Evolutionary conservation across 2,329 filamentous ascomycete species (phyloP).

Genomic region (Cladosporium sp.): DNA sequence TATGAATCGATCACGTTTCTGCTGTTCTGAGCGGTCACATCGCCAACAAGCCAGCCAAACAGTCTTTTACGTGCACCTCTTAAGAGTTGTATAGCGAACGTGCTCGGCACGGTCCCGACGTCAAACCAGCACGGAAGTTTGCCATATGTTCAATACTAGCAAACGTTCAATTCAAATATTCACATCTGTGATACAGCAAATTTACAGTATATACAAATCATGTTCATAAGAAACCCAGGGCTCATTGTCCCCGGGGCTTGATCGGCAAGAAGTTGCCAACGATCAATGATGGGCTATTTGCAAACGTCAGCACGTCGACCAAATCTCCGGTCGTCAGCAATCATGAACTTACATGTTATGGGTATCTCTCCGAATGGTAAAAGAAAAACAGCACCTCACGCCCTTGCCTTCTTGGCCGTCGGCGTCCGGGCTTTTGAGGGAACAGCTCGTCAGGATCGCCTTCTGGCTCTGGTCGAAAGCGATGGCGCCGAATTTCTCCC

Average conservation of each 20-base stretch:
- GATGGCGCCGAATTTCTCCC: conserved; percentile 98
- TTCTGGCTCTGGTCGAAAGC: conserved; percentile 93
- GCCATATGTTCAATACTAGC: too few relatives aligned
- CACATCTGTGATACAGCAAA: too few relatives aligned
- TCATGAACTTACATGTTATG: conserved; percentile 77
- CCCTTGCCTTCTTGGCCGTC: conserved; percentile 28
- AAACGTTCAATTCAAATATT: too few relatives aligned
- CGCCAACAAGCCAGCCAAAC: too few relatives aligned
- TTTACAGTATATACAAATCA: too few relatives aligned
- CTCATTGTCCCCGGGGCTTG: conserved; percentile 39
- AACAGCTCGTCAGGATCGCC: conserved; percentile 88
- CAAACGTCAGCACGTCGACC: conserved; percentile 19
- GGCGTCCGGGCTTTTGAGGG: conserved; percentile 69
- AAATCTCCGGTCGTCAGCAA: conserved; percentile 21
- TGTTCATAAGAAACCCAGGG: too few relatives aligned
- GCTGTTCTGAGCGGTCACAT: too few relatives aligned
- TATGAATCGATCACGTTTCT: too few relatives aligned
- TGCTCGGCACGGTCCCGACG: too few relatives aligned
- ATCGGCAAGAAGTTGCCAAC: conserved; percentile 95
- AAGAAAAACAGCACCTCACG: conserved; percentile 85
- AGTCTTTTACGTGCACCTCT: too few relatives aligned
- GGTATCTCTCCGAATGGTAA: conserved; percentile 89
- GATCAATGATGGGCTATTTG: conserved; percentile 75
- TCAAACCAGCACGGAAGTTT: too few relatives aligned
- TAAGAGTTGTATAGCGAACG: too few relatives aligned